Evolutionary conservation across 2,329 filamentous ascomycete species (phyloP).

Genomic region (Penicillium glabrum): DNA sequence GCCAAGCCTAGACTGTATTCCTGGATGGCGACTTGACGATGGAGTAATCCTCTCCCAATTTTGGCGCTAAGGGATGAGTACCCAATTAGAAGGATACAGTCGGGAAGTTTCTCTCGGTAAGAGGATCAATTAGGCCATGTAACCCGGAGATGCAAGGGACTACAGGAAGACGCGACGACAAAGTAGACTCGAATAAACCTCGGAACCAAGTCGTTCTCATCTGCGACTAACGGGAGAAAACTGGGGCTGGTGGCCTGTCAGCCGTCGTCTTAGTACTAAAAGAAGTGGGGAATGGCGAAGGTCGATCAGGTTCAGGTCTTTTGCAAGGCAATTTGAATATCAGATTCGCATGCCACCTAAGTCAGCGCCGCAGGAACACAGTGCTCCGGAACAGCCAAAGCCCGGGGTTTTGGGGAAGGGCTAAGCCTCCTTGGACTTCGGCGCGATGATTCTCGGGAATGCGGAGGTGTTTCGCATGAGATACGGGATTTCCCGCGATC

Average conservation of each 20-base stretch:
- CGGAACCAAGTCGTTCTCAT: constrained; percentile 3
- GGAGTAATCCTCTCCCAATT: background rate
- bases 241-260: constrained; percentile 15
- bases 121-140: background rate
- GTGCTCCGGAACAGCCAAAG: background rate
- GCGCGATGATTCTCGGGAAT: background rate
- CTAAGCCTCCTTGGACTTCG: background rate
- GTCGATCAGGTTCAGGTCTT: constrained; percentile 6
- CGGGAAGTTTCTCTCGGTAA: background rate
- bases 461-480: background rate
- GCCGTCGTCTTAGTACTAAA: constrained; percentile 11
- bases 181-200: constrained; percentile 11
- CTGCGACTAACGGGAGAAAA: constrained; percentile 17
- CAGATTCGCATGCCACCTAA: constrained; percentile 6
- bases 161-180: background rate
- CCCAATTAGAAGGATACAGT: background rate
- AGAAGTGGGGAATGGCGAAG: constrained; percentile 10
- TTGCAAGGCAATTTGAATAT: background rate
- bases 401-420: background rate
- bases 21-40: background rate
- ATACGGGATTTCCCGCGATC: background rate
- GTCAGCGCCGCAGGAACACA: constrained; percentile 4
- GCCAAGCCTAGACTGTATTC: background rate
- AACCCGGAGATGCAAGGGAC: background rate
- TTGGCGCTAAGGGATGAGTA: background rate